Evolutionary conservation across 805 yeast species (phyloP), one percentile per base, ranked within the genome.

Genomic region (Komagataella phaffii): DNA sequence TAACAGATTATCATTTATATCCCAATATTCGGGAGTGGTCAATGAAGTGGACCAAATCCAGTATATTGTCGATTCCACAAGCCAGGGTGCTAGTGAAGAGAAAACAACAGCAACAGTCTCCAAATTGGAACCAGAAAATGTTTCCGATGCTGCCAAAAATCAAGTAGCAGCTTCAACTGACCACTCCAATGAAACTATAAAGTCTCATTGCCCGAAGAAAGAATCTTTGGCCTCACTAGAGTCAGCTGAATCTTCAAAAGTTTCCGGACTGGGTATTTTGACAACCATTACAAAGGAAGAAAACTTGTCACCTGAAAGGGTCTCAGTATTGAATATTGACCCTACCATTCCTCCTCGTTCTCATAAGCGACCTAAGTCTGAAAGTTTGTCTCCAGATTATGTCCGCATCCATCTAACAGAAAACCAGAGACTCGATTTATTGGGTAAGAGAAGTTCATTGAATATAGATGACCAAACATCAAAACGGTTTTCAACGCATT

Each of bases 1-100:
- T 8, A 60, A 61, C 36, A 53, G 72, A 52, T 53, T 59, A 2
- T 68, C 72, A 1, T 52, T 62, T 54, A 44, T 66, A 48, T 67
- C 71, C 0, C 64, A 65, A 4, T 68, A 68, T 54, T 66, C 70
- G 0, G 72, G 71, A 12, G 57, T 68, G 14, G 65, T 68, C n/a
- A 70, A 68, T 14, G 58, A 65, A 47, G 68, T 64, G 17, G 69
- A 65, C 52, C 66, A 65, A 14, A 62, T 64, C 36, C 60, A 54
- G 54, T 67, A 59, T 23, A 63, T 64, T 24, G 68, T 61, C 21
- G 63, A 60, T 51, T 55, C 52, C n/a, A 44, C 46, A 6, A 19
- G 40, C 40, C 40, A 30, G 40, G 40, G 40, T 10, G 40, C 40
- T 8, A 30, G 40, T 30, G 40, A 30, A 10, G 40, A 30, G 5